Percentiles rank a stretch among this genome's conserved stretches.
Conservation (phyloP, 257 asterid species). For the Linaria vulgaris region DNA sequence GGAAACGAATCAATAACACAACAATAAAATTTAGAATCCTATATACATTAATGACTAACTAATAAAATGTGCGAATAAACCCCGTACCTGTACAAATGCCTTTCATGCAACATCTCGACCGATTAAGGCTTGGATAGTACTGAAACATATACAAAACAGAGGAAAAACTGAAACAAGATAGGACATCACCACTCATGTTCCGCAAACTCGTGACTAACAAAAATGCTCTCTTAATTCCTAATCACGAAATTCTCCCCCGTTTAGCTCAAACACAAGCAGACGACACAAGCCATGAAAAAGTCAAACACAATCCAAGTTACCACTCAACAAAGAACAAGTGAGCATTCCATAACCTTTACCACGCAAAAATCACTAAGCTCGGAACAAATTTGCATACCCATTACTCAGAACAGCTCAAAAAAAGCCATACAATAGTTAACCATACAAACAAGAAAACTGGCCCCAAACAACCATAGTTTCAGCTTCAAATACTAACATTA, state of each 20-base stretch:
- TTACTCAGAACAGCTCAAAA: neutral
- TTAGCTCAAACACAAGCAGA: neutral
- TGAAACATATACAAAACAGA: conserved; percentile 46
- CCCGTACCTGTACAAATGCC: conserved; percentile 93
- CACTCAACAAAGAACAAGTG: conserved; percentile 14
- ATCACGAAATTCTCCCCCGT: conserved; percentile 6
- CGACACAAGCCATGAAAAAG: neutral
- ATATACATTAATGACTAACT: conserved; percentile 8
- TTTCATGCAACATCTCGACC: conserved; percentile 96
- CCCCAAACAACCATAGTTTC: neutral
- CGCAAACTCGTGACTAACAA: conserved; percentile 14
- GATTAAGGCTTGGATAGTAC: conserved; percentile 97
- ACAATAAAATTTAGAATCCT: conserved; percentile 1
- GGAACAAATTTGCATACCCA: conserved; percentile 13
- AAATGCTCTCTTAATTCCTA: conserved; percentile 14
- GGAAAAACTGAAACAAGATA: conserved; percentile 8
- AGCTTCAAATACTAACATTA: neutral
- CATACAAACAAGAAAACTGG: neutral
- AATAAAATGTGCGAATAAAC: conserved; percentile 16
- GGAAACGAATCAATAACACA: conserved; percentile 24
- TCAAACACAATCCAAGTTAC: conserved; percentile 6
- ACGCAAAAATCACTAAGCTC: conserved; percentile 3
- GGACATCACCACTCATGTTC: conserved; percentile 14
- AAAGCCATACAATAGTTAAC: neutral
- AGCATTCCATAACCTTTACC: conserved; percentile 8